Conservation (phyloP, 192 early-diverging fungal genomes). For the Entomortierella parvispora region DNA sequence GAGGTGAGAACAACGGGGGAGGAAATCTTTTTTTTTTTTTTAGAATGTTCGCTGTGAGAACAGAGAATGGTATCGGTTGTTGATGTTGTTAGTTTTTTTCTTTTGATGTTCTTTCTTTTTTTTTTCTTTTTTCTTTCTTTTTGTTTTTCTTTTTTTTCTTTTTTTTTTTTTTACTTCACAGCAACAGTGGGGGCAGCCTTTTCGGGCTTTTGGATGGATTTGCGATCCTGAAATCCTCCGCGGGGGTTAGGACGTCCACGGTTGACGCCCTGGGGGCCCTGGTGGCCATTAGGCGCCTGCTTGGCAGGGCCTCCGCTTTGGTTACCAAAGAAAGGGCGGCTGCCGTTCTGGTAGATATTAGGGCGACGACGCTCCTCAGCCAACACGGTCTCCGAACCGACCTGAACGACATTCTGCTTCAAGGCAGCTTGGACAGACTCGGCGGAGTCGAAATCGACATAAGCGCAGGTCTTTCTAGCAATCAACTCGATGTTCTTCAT, state of each 20-base stretch:
- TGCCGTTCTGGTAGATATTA: constrained; percentile 11
- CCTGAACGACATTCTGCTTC: constrained; percentile 58
- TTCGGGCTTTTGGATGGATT: constrained; percentile 31
- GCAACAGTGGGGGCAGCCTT: constrained; percentile 29
- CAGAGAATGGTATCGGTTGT: too few species aligned
- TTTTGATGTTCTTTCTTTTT: background rate
- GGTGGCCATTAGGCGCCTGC: constrained; percentile 6
- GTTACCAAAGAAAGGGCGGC: constrained; percentile 4
- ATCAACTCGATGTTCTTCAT: constrained; percentile 71
- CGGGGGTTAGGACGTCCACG: constrained; percentile 18
- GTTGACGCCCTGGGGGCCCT: constrained; percentile 24
- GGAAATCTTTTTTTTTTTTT: constrained; percentile 1
- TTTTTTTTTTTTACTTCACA: constrained; percentile 25
- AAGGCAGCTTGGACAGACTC: constrained; percentile 72
- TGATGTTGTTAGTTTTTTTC: background rate
- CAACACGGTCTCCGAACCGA: constrained; percentile 51
- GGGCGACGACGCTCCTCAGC: constrained; percentile 62
- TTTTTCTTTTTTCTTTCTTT: background rate
- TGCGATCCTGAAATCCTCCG: constrained; percentile 26
- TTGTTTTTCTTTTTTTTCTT: constrained; percentile 4
- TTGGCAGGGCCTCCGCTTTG: background rate
- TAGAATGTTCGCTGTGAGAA: too few species aligned
- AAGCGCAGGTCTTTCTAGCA: constrained; percentile 64
- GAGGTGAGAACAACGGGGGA: background rate
- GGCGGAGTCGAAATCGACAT: constrained; percentile 75